Percentiles rank a stretch among this genome's conserved stretches.
These are phyloP conservation scores for Exophiala dermatitidis DNA, from an alignment of 2,329 filamentous ascomycete species.

Conservation along the genomic window DNA sequence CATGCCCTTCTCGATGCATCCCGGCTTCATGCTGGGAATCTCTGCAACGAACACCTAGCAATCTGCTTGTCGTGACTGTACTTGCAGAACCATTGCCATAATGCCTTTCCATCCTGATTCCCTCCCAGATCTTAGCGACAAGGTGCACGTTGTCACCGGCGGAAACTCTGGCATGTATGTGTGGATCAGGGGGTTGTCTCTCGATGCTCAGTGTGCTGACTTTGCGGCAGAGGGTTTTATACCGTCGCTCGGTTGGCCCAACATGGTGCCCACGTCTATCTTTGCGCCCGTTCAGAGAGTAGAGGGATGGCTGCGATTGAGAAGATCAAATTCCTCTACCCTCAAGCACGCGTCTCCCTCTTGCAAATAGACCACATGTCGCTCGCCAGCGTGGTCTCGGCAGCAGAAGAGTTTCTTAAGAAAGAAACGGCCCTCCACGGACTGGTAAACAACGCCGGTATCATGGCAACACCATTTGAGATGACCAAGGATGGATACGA, in stretches of 20 bases:
- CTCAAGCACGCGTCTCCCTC: conserved; percentile 30
- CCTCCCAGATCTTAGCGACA: conserved; percentile 36
- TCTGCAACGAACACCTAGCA: no score
- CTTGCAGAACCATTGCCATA: no score
- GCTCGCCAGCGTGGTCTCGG: conserved; percentile 41
- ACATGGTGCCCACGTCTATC: conserved; percentile 41
- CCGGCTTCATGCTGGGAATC: no score
- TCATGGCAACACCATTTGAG: conserved; percentile 29
- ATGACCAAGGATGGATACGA: conserved; percentile 35
- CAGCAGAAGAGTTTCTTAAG: conserved; percentile 30
- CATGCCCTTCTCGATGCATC: no score
- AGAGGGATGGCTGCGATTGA: conserved; percentile 32
- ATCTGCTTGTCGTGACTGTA: no score
- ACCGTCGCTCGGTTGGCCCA: conserved; percentile 39
- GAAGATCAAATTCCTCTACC: conserved; percentile 30
- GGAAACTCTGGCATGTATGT: conserved; percentile 27
- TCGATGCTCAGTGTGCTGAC: conserved; percentile 2
- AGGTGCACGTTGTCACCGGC: conserved; percentile 42
- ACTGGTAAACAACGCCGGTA: conserved; percentile 27
- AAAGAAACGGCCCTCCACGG: conserved; percentile 30
- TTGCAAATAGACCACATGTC: conserved; percentile 30
- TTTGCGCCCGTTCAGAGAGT: conserved; percentile 36
- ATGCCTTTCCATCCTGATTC: conserved; percentile 13
- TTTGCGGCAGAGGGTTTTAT: conserved; percentile 35
- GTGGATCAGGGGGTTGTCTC: not conserved